Evolutionary conservation across 2,329 filamentous ascomycete genomes (phyloP), one percentile per base, ranked within the genome.

Genomic region (Talaromyces sp.): DNA sequence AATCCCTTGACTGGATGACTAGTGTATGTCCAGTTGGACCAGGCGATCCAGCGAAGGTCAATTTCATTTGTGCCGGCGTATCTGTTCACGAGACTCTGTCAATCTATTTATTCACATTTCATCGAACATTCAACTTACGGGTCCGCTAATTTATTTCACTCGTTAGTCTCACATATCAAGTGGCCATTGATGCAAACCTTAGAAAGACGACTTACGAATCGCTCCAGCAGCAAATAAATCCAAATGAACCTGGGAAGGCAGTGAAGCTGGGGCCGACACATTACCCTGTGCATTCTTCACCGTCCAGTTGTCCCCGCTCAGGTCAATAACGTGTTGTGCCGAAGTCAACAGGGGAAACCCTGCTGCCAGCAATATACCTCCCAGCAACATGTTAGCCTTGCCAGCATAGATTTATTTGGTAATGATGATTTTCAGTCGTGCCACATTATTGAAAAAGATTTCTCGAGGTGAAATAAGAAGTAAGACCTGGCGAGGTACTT

Each of bases 11-110:
- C 74, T 0, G 76, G 75, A 8, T 73, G 75, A n/a, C 81, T 82
- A 0, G 80, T 83, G 70, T 88, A 89, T 0, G 85, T 89, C 86
- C 87, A 89, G 70, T 88, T 86, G 14, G 77, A 76, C 69, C 80
- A 78, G n/a, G 80, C 80, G 31, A 89, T 79, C 86, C 86, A 89
- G 27, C 85, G 82, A 16, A 86, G 78, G 63, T 87, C 78, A 69
- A 87, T 86, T 69, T 88, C 85, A 66, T 87, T 87, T 1, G 86
- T 73, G 1, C 84, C 85, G 69, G 82, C 81, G 64, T 86, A 83
- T 56, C 81, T 75, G 64, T 4, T 22, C 35, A 3, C 22, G 8
- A 58, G 16, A 7, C 10, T 58, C 10, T 27, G 6, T 58, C 1
- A 27, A 57, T 54, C 6, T 19, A 3, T 5, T 7, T 14, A 22